Evolutionary conservation across 2,329 filamentous ascomycete species (phyloP).

Genomic region (Myriosclerotinia curreyana): DNA sequence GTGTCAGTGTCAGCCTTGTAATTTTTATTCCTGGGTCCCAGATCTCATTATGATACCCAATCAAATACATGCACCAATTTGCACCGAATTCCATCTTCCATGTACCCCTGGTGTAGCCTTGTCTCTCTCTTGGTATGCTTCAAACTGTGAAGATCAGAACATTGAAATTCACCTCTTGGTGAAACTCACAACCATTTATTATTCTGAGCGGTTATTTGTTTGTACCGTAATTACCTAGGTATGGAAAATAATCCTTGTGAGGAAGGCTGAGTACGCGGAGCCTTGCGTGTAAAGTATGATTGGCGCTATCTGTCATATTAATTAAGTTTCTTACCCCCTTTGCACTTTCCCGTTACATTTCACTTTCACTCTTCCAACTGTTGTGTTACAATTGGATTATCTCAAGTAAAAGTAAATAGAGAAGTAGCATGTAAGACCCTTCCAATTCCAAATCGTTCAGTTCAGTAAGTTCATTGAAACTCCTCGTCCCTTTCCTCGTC

Average conservation of each 20-base stretch:
- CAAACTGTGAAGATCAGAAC: not conserved
- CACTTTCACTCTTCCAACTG: not conserved
- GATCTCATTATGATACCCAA: conserved; percentile 19
- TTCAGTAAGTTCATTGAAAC: conserved; percentile 17
- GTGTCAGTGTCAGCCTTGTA: conserved; percentile 16
- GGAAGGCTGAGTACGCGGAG: conserved; percentile 8
- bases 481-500: conserved; percentile 18
- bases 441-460: not conserved
- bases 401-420: not conserved
- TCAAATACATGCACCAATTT: conserved; percentile 15
- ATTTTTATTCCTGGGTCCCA: not conserved
- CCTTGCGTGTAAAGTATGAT: conserved; percentile 10
- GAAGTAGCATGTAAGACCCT: conserved; percentile 17
- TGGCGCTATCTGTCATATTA: conserved; percentile 10
- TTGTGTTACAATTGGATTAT: not conserved
- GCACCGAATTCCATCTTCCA: not conserved
- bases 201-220: not conserved
- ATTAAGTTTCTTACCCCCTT: conserved; percentile 12
- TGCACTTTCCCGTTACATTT: conserved; percentile 4
- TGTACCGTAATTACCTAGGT: not conserved
- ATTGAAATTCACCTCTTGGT: conserved; percentile 1
- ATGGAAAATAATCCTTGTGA: not conserved
- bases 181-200: not conserved
- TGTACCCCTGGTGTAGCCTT: conserved; percentile 16
- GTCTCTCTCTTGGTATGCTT: not conserved